Evolutionary conservation across 768 basidiomycete species (phyloP).

Genomic region (Phlebiopsis gigantea): DNA sequence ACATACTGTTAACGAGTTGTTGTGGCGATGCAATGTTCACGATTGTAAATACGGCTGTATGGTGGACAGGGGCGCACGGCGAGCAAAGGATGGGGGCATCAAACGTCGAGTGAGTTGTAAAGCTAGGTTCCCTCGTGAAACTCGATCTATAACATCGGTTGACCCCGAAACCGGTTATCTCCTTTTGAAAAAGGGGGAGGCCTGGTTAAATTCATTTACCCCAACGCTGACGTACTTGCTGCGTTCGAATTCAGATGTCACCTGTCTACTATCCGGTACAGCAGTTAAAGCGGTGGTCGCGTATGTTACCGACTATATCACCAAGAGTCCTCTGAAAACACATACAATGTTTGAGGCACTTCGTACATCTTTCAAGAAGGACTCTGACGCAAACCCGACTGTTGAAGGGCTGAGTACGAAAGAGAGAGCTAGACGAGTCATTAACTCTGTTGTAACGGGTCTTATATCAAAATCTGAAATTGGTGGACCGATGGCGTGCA

Average conservation of each 20-base stretch:
- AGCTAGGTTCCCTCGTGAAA: constrained; percentile 30
- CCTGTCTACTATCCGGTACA: constrained; percentile 34
- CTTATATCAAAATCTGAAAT: constrained; percentile 2
- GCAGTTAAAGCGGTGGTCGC: constrained; percentile 32
- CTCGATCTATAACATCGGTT: constrained; percentile 21
- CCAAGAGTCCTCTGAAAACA: constrained; percentile 35
- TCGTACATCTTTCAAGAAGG: constrained; percentile 18
- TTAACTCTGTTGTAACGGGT: constrained; percentile 8
- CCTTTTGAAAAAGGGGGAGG: constrained; percentile 27
- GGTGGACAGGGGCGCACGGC: too few species aligned
- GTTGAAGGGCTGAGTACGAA: not conserved
- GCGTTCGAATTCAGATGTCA: constrained; percentile 35
- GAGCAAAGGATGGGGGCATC: too few species aligned
- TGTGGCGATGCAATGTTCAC: constrained; percentile 10
- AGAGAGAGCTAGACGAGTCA: constrained; percentile 10
- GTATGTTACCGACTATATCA: constrained; percentile 41
- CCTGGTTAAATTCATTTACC: constrained; percentile 32
- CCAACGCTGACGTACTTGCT: constrained; percentile 28
- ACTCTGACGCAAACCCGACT: constrained; percentile 16
- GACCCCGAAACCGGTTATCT: constrained; percentile 25
- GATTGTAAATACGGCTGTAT: constrained; percentile 20
- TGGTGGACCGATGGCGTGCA: constrained; percentile 2
- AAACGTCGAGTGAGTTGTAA: constrained; percentile 25
- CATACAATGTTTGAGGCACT: constrained; percentile 32
- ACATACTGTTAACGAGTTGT: constrained; percentile 6